These are phyloP conservation scores for Arbutus unedo DNA, from an alignment of 148 eudicot genomes.

Conservation along the genomic window DNA sequence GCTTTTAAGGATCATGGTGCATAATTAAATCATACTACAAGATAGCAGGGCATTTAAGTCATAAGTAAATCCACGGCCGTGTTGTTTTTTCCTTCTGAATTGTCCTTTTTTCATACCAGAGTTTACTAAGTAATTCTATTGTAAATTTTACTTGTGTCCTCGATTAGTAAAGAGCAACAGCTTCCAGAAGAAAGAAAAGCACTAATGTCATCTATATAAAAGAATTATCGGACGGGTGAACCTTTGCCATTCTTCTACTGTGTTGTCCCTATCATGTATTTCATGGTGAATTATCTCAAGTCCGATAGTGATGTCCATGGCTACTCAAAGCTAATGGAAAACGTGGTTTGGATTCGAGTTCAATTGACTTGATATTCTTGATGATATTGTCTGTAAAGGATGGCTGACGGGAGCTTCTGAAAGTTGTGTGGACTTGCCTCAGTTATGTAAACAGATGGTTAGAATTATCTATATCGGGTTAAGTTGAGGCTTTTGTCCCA, in stretches of 20 bases:
- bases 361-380: not conserved
- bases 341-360: not conserved
- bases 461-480: not conserved
- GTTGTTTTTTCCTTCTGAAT: too few relatives aligned
- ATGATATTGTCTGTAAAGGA: not conserved
- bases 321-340: not conserved
- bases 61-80: not conserved
- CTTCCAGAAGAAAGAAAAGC: not conserved
- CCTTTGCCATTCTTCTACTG: not conserved
- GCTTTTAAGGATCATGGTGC: not conserved
- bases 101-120: not conserved
- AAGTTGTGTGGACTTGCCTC: not conserved
- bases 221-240: not conserved
- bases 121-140: not conserved
- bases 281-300: not conserved
- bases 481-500: not conserved
- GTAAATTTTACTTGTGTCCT: not conserved
- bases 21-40: too few relatives aligned
- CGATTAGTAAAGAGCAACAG: not conserved
- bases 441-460: not conserved
- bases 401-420: not conserved
- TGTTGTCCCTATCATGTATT: not conserved
- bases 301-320: not conserved
- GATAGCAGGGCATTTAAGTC: not conserved
- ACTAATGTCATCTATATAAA: not conserved